Percentiles rank a stretch among this genome's conserved stretches.
Conservation (phyloP, 192 early-diverging fungal genomes). For the Spinellus fusiger region DNA sequence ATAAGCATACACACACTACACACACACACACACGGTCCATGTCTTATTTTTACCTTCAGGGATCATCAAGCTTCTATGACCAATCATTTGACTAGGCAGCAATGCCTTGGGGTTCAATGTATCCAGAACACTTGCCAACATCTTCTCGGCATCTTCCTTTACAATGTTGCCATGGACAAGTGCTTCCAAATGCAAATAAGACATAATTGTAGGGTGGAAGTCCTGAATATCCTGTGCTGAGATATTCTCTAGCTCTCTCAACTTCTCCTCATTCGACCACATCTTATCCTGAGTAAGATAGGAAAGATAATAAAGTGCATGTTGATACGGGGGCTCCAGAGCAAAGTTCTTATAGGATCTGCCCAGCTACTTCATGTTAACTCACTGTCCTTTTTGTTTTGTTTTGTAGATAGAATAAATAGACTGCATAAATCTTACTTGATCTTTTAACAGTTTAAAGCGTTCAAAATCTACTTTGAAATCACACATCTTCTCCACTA, state of each 20-base stretch:
- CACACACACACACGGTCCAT: neutral
- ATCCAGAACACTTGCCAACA: constrained; percentile 52
- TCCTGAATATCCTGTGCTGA: constrained; percentile 64
- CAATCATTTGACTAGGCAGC: constrained; percentile 46
- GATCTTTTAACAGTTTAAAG: constrained; percentile 79
- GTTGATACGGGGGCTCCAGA: constrained; percentile 73
- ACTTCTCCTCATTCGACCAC: constrained; percentile 77
- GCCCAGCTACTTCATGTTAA: constrained; percentile 5
- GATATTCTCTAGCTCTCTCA: constrained; percentile 62
- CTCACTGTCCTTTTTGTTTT: neutral
- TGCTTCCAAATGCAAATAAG: constrained; percentile 66
- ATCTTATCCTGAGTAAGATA: constrained; percentile 73
- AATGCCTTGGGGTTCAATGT: constrained; percentile 56
- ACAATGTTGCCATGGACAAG: constrained; percentile 85
- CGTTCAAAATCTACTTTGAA: constrained; percentile 59
- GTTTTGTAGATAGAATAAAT: neutral
- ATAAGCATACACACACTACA: neutral
- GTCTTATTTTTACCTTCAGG: constrained; percentile 26
- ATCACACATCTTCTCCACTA: constrained; percentile 61
- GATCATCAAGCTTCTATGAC: constrained; percentile 49
- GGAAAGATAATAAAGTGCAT: constrained; percentile 69
- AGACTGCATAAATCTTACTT: constrained; percentile 31
- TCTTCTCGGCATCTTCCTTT: constrained; percentile 57
- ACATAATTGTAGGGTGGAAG: constrained; percentile 73
- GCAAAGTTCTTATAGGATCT: constrained; percentile 74